These are phyloP conservation scores for Diaporthe sp. DNA, from an alignment of 2,329 filamentous ascomycete genomes.

Conservation along the genomic window DNA sequence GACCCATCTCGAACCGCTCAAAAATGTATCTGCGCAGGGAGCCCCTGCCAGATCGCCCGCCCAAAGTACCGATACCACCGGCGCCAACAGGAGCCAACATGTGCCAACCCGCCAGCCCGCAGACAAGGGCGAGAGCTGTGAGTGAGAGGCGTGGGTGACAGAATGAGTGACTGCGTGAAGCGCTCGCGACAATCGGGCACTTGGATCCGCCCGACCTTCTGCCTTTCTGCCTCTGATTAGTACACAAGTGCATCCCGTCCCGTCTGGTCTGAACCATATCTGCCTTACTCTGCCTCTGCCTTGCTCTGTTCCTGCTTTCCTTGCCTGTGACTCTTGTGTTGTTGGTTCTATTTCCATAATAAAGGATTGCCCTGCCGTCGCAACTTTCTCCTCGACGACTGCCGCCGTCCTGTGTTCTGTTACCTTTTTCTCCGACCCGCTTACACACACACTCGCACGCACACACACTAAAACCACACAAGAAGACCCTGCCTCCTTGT, in stretches of 20 bases:
- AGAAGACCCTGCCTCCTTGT: neutral
- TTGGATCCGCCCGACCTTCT: constrained; percentile 38
- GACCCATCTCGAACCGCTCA: constrained; percentile 6
- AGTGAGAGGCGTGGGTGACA: neutral
- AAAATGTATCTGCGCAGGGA: constrained; percentile 29
- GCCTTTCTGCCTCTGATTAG: constrained; percentile 19
- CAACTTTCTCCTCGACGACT: neutral
- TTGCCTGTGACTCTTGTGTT: neutral
- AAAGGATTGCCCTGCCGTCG: constrained; percentile 30
- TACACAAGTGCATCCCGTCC: neutral
- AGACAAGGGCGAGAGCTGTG: neutral
- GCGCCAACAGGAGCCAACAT: constrained; percentile 26
- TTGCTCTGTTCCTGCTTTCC: neutral
- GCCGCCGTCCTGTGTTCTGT: neutral
- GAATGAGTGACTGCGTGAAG: too few species aligned
- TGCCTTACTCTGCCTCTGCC: neutral
- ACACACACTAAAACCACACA: neutral
- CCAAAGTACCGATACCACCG: constrained; percentile 30
- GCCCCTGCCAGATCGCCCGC: constrained; percentile 12
- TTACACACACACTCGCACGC: too few species aligned
- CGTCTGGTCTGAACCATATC: neutral
- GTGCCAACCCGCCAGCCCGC: constrained; percentile 17
- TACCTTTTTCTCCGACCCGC: neutral
- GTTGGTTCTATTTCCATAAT: constrained; percentile 11
- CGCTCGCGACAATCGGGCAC: constrained; percentile 39